Conservation (phyloP, 192 early-diverging fungal genomes). For the Umbelopsis sp. region DNA sequence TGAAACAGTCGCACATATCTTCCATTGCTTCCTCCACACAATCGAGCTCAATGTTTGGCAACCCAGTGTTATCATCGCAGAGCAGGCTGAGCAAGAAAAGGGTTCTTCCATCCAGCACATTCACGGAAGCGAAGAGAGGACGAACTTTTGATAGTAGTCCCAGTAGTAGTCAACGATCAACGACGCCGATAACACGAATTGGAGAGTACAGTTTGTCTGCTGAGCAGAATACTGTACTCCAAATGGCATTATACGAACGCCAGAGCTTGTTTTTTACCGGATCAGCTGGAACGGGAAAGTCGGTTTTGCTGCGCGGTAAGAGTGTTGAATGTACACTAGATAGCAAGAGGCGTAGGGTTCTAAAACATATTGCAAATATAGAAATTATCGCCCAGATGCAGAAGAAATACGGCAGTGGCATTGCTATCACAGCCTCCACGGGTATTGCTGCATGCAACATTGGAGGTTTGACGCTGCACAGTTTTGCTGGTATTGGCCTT, state of each 20-base stretch:
- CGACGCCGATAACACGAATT: background rate
- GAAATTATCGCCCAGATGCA: constrained; percentile 46
- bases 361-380: background rate
- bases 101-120: background rate
- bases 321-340: background rate
- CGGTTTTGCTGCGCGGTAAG: constrained; percentile 46
- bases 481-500: constrained; percentile 69
- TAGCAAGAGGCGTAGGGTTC: background rate
- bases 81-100: background rate
- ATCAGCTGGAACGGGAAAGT: constrained; percentile 68
- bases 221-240: constrained; percentile 62
- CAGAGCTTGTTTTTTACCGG: constrained; percentile 76
- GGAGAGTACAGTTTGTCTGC: constrained; percentile 31
- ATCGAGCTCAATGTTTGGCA: background rate
- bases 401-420: constrained; percentile 31
- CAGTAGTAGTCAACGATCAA: background rate
- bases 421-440: constrained; percentile 72
- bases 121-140: background rate
- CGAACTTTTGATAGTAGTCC: too few species aligned
- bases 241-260: constrained; percentile 56
- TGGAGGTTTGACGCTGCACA: constrained; percentile 71
- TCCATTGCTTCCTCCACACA: background rate
- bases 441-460: constrained; percentile 85
- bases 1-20: background rate
- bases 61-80: background rate